Conservation (phyloP, 495 filamentous ascomycete genomes). For the Penicillium manginii region DNA sequence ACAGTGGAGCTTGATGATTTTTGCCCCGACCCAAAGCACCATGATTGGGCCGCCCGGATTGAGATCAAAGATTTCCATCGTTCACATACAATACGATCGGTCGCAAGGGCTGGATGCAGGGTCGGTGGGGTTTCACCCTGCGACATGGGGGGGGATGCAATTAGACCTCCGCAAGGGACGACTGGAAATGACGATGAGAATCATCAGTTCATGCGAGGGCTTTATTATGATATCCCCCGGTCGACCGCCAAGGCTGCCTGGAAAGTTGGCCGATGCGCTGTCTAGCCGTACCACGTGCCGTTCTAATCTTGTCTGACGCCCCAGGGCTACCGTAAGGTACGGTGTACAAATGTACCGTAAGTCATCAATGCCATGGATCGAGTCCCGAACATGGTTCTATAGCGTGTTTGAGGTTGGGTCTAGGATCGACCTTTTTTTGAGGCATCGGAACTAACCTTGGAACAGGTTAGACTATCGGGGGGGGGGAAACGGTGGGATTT, state of each 20-base stretch:
- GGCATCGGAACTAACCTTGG: not conserved
- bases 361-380: not conserved
- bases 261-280: no score
- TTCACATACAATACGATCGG: not conserved
- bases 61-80: constrained; percentile 3
- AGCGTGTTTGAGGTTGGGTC: not conserved
- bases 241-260: no score
- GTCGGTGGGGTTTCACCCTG: not conserved
- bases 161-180: constrained; percentile 1
- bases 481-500: no score
- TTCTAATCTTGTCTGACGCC: not conserved
- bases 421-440: not conserved
- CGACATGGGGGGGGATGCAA: not conserved
- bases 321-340: not conserved
- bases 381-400: not conserved
- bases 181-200: not conserved
- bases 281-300: not conserved
- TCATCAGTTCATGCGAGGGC: not conserved
- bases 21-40: not conserved
- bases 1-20: not conserved
- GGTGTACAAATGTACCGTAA: not conserved
- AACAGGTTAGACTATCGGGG: no score
- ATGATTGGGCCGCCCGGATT: not conserved
- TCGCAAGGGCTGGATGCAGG: constrained; percentile 2
- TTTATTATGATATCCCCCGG: not conserved